Evolutionary conservation across 805 yeast genomes (phyloP).

Genomic region (Pichia pseudocactophila): DNA sequence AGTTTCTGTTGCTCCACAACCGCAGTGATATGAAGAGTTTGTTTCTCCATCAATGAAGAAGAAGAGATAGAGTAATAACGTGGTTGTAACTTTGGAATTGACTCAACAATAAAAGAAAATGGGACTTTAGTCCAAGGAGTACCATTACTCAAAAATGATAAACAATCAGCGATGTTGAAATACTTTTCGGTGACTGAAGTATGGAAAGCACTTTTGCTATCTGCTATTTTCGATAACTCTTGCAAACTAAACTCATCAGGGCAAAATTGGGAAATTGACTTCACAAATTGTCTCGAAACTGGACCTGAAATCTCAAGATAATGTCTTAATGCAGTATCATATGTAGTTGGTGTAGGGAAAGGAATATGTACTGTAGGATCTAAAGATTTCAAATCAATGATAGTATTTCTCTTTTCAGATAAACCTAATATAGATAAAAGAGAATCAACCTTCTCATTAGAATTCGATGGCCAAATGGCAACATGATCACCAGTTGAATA

Average conservation of each 20-base stretch:
- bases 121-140: conserved; percentile 69
- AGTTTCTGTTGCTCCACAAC: conserved; percentile 66
- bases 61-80: conserved; percentile 96
- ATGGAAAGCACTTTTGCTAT: conserved; percentile 63
- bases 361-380: conserved; percentile 53
- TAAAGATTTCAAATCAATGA: conserved; percentile 55
- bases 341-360: conserved; percentile 79
- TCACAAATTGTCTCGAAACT: conserved; percentile 79
- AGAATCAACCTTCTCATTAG: conserved; percentile 61
- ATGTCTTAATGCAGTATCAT: conserved; percentile 76
- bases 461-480: conserved; percentile 90
- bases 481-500: conserved; percentile 95
- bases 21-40: conserved; percentile 75
- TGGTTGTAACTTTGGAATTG: conserved; percentile 75
- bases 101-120: conserved; percentile 75
- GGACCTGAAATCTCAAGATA: conserved; percentile 89
- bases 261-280: conserved; percentile 70
- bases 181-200: conserved; percentile 49
- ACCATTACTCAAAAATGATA: conserved; percentile 53
- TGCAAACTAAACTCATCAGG: conserved; percentile 54
- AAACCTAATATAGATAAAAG: conserved; percentile 61
- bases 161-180: conserved; percentile 68
- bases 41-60: conserved; percentile 69
- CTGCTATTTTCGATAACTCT: conserved; percentile 44
- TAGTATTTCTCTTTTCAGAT: conserved; percentile 39